A percentile compares a stretch with the other conserved stretches of the same genome.
Evolutionary conservation across 768 basidiomycete genomes (phyloP).

Genomic region (Agaricus blazei): DNA sequence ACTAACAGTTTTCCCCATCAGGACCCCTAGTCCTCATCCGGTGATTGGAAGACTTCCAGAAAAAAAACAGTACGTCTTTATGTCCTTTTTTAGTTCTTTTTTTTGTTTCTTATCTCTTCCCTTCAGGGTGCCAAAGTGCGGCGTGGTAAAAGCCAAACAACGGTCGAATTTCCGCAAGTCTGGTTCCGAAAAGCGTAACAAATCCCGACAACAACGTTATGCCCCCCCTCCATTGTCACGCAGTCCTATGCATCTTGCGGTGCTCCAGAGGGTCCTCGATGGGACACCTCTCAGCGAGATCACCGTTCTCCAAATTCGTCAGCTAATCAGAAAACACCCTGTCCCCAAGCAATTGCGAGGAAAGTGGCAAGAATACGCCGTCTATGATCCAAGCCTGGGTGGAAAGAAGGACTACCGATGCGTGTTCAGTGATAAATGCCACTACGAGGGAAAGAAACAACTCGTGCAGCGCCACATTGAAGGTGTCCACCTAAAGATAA

Average conservation of each 20-base stretch:
- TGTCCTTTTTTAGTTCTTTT: not conserved
- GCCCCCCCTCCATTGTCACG: not conserved
- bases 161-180: not conserved
- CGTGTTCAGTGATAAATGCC: slow-evolving; percentile 10
- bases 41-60: not conserved
- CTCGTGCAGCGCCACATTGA: slow-evolving; percentile 66
- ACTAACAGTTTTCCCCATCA: not conserved
- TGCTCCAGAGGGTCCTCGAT: not conserved
- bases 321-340: not conserved
- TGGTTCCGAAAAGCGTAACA: not conserved
- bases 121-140: not conserved
- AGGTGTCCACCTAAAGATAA: slow-evolving; percentile 55
- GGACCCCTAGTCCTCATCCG: not conserved
- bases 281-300: not conserved
- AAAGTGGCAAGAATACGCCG: slow-evolving; percentile 12
- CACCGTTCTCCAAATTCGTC: not conserved
- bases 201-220: not conserved
- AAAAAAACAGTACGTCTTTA: not conserved
- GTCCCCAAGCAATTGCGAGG: not conserved
- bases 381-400: not conserved
- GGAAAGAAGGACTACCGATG: slow-evolving; percentile 8
- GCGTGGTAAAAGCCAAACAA: not conserved
- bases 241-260: not conserved
- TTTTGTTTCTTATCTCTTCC: not conserved
- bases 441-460: slow-evolving; percentile 36